Evolutionary conservation across 1,139 yeast genomes (phyloP).

Genomic region (Saccharomyces hybrid): DNA sequence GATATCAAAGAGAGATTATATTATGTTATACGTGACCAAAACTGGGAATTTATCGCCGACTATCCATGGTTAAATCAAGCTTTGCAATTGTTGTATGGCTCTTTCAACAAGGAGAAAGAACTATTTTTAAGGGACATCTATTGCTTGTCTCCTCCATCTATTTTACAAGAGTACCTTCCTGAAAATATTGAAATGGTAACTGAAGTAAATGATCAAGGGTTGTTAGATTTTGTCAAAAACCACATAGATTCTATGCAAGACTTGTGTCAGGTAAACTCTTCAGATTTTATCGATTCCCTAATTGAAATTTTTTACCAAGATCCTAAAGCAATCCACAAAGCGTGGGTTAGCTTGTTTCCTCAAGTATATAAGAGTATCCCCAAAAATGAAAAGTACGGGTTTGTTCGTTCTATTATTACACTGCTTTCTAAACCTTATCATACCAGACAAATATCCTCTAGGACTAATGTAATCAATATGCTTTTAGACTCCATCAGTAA

Average conservation of each 20-base stretch:
- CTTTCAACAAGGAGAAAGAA: slow-evolving; percentile 49
- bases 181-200: slow-evolving; percentile 6
- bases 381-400: slow-evolving; percentile 72
- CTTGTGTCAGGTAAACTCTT: slow-evolving; percentile 44
- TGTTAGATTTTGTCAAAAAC: slow-evolving; percentile 38
- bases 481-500: slow-evolving; percentile 72
- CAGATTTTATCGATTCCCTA: slow-evolving; percentile 60
- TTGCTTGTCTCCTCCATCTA: slow-evolving; percentile 48
- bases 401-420: slow-evolving; percentile 69
- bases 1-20: slow-evolving; percentile 73
- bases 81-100: slow-evolving; percentile 72
- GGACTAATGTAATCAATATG: slow-evolving; percentile 84
- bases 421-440: slow-evolving; percentile 87
- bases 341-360: slow-evolving; percentile 84
- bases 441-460: slow-evolving; percentile 73
- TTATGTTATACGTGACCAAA: slow-evolving; percentile 84
- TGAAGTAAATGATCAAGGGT: slow-evolving; percentile 14
- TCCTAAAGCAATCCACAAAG: slow-evolving; percentile 67
- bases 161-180: slow-evolving; percentile 37
- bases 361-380: slow-evolving; percentile 67
- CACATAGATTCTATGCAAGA: slow-evolving; percentile 48
- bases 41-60: slow-evolving; percentile 92
- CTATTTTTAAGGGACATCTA: slow-evolving; percentile 46
- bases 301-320: slow-evolving; percentile 78
- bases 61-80: slow-evolving; percentile 96